phyloP scores from a whole-genome alignment of 2,329 filamentous ascomycete species.

The Pseudogymnoascus sp. region DNA sequence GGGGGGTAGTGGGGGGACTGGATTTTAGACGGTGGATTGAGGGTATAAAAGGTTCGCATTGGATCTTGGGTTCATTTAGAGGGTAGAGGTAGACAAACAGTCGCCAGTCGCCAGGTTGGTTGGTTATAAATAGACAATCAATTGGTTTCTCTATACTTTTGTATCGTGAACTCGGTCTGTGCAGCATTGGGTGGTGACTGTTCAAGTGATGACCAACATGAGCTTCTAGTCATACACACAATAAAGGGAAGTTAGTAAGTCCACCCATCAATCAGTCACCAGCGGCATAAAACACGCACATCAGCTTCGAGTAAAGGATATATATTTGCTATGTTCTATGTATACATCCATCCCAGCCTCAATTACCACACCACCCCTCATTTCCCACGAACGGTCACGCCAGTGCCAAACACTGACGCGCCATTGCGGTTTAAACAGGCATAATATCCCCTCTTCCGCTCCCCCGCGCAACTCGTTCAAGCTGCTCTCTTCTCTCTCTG shows the following conservation, averaged over 20 bases:
- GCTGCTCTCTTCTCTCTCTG: background rate
- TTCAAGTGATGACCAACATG: background rate
- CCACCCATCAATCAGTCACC: background rate
- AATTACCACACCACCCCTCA: background rate
- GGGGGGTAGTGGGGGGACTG: background rate
- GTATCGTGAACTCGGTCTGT: background rate
- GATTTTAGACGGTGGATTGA: background rate
- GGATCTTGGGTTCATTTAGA: background rate
- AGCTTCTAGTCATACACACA: background rate
- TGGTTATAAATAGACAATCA: background rate
- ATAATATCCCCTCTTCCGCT: background rate
- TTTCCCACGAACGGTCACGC: background rate
- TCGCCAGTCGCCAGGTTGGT: background rate
- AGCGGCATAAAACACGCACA: background rate
- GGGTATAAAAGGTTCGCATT: background rate
- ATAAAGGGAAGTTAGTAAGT: background rate
- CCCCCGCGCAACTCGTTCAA: background rate
- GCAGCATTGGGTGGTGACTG: too few species aligned
- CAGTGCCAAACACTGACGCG: background rate
- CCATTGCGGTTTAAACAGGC: background rate
- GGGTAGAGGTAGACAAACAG: background rate
- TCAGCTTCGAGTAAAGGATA: background rate
- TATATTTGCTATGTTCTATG: constrained; percentile 6
- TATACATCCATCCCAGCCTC: constrained; percentile 1
- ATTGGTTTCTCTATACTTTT: background rate